Base-by-base conservation (phyloP, 202 grass and related monocot species). In the Elaeis oleifera region DNA sequence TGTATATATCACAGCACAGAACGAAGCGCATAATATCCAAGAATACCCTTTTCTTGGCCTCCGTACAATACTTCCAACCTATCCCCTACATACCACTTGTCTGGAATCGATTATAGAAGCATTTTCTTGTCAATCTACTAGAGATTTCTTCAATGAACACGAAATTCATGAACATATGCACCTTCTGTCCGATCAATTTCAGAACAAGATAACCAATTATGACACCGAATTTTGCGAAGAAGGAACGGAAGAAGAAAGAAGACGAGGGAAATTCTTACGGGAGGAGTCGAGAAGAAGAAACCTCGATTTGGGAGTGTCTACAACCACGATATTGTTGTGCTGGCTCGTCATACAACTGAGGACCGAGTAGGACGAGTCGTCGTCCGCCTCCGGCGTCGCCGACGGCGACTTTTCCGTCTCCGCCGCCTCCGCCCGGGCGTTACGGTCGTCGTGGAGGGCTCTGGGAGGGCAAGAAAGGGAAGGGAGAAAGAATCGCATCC, bases 311-410 rank as follows among this genome's bases (percentile, higher is more conserved):
- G 84, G 76, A 3, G 76, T 85, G 63, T 96, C 91, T 14, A 96
- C 79, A 18, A 96, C 77, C 79, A 90, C 64, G 18, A 91, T 88
- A 17, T 90, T 84, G 53, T 91, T 96, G 81, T 83, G 85, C 14
- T 74, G 49, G 71, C 73, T 88, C 24, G 66, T 74, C 31, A 78
- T 68, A 52, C 58, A 16, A 19, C 70, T 75, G 18, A 96, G 78
- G 23, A 96, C 71, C 16, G 54, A 24, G 61, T 83, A 91, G 4
- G 78, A 18, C 15, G 85, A 68, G 64, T 94, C 76, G 67, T 67
- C 67, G 16, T 72, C 67, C 25, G 18, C 8, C 23, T 64, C 36
- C 52, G 49, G 32, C 49, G 32, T 20, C 56, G 49, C 22, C 25
- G 23, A 5, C 23, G 17, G 25, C n/a, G 25, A 17, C 1, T 14